Evolutionary conservation across 2,329 filamentous ascomycete species (phyloP), one percentile per base, ranked within the genome.

Genomic region (Aspergillus pseudoviridinutans): DNA sequence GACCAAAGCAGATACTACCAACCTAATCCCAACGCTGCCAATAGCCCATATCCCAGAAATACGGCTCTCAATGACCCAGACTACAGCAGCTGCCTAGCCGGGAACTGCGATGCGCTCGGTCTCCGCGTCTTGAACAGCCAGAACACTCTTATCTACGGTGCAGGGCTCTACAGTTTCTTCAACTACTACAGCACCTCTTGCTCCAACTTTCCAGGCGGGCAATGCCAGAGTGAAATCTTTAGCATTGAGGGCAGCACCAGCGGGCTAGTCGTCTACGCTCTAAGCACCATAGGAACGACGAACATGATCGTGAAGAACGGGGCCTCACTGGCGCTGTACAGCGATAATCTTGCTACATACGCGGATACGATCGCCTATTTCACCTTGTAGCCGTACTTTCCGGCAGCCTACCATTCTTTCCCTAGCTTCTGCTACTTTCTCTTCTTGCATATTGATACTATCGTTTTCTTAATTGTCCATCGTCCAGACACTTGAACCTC

Each of bases 91-190:
- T 68, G 67, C 51, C 59, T 67, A 10, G 50, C 66, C 6, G 70
- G 67, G 2, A 72, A 73, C 53, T 74, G 75, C 35, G 66, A 78
- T 44, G 76, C 78, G 24, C 80, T 80, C 67, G 81, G 79, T 22
- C 69, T 84, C 4, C 76, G 80, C 20, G 76, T 83, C 47, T 60
- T 79, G 14, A 71, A 78, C 61, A 77, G 72, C 38, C 68, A 70
- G 12, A 70, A 77, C 52, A 73, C 83, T 17, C 61, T 74, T 49
- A 70, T 79, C 20, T 83, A 83, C 60, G 82, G 82, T 17, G 80
- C 78, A 0, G 82, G 82, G 1, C 64, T 82, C 4, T 84, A 84
- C 71, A 78, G 74, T 20, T 84, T 84, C 71, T 84, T 84, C 68
- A 75, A 81, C 62, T 75, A 82, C 62, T 82, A 84, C 68, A 78